Base-by-base conservation (phyloP, 768 basidiomycete species). In the Cyclocybe cylindracea region DNA sequence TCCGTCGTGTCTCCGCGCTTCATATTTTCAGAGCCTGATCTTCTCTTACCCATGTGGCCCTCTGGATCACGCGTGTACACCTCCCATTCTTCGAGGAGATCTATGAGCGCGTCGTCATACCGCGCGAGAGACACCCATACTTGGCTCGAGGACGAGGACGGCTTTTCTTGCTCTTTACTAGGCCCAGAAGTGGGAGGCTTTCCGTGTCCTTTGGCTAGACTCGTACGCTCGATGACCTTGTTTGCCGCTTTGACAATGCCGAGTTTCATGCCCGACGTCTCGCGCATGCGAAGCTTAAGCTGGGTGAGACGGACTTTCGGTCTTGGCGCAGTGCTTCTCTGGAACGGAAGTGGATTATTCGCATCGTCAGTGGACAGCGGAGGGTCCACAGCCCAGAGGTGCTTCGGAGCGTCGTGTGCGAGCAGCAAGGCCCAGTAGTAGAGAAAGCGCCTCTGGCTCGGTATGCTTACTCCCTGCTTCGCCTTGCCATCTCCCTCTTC, bases 91-190 rank as follows among this genome's bases (percentile, higher is more conserved):
- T 88, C 84, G 10, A 94, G 71, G 39, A 75, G 68, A 4, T 80
- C 77, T 4, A 91, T 80, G 35, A 93, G 76, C 1, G 66, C 71
- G 57, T 94, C 89, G 54, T 24, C 83, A 62, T 95, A 95, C 48
- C 91, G 76, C n/a, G 89, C 85, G 10, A 94, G 69, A 14, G 88
- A 90, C 2, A 76, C 84, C 89, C 87, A 91, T 4, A 85, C 69
- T 34, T 77, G 74, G 38, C 59, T 65, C 34, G 74, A 46, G 10
- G 55, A 44, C 71, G 56, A 24, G 5, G 24, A 24, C 5, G 24
- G 5, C 66, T 59, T 47, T 71, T 24, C 44, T 45, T 11, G 42
- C 66, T 29, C 62, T 57, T 39, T 54, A 41, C 24, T 24, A 3
- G 24, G 3, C 5, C 24, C 24, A 24, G 24, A 24, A 5, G 24